Evolutionary conservation across 2,329 filamentous ascomycete genomes (phyloP).

Genomic region (Apiospora rasikravindrae): DNA sequence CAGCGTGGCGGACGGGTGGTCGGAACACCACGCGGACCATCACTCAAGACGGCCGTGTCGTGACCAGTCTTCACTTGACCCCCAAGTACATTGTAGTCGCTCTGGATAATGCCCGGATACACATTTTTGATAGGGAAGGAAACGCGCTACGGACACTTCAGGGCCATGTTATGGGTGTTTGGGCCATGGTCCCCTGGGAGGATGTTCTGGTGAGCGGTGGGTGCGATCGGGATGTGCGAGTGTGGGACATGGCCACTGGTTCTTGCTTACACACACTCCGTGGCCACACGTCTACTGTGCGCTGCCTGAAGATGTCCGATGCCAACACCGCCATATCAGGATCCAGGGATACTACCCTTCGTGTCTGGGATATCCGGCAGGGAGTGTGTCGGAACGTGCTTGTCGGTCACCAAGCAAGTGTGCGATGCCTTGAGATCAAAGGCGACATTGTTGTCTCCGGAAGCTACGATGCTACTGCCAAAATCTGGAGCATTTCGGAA

Average conservation of each 20-base stretch:
- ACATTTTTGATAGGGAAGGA: conserved; percentile 94
- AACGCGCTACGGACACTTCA: conserved; percentile 86
- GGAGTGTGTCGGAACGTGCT: conserved; percentile 90
- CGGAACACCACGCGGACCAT: conserved; percentile 83
- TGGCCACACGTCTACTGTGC: conserved; percentile 94
- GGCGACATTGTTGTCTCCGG: conserved; percentile 97
- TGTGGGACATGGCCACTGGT: conserved; percentile 94
- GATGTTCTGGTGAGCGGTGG: conserved; percentile 94
- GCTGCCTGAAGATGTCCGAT: conserved; percentile 98
- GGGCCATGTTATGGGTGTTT: conserved; percentile 98
- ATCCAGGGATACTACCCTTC: conserved; percentile 89
- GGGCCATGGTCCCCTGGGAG: conserved; percentile 99
- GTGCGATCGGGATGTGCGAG: conserved; percentile 93
- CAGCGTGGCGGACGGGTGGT: conserved; percentile 94
- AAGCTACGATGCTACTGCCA: conserved; percentile 95
- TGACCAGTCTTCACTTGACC: conserved; percentile 93
- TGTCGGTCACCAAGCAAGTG: conserved; percentile 93
- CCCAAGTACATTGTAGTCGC: conserved; percentile 97
- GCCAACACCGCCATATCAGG: conserved; percentile 93
- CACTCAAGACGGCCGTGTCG: conserved; percentile 94
- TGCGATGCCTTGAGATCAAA: conserved; percentile 93
- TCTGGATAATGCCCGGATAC: conserved; percentile 97
- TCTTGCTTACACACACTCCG: conserved; percentile 81
- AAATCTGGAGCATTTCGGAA: conserved; percentile 97
- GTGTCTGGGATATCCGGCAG: conserved; percentile 91